A percentile compares a stretch with the other conserved stretches of the same genome.
These are phyloP conservation scores for Teunomyces aglyptinius DNA, from an alignment of 805 yeast genomes.

Conservation along the genomic window DNA sequence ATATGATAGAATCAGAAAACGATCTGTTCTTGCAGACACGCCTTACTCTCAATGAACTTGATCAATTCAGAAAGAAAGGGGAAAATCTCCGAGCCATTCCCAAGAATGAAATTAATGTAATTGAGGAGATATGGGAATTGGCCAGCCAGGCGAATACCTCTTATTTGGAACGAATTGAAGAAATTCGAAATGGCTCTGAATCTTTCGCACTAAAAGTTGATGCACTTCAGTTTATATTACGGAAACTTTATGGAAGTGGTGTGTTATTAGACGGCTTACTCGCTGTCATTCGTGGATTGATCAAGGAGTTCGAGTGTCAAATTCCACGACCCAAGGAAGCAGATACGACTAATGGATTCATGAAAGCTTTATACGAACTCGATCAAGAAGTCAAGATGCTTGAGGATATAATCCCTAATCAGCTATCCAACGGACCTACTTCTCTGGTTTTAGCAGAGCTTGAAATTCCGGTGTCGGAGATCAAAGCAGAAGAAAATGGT, in stretches of 20 bases:
- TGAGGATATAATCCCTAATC: slow-evolving; percentile 2
- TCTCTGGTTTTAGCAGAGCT: background rate
- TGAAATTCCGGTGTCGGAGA: background rate
- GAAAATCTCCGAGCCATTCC: slow-evolving; percentile 19
- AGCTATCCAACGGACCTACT: background rate
- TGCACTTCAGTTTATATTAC: slow-evolving; percentile 19
- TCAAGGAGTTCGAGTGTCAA: slow-evolving; percentile 10
- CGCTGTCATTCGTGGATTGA: slow-evolving; percentile 12
- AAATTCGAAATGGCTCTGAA: slow-evolving; percentile 10
- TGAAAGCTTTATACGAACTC: slow-evolving; percentile 1
- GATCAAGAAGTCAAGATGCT: slow-evolving; percentile 4
- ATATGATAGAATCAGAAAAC: slow-evolving; percentile 18
- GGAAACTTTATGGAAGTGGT: slow-evolving; percentile 33
- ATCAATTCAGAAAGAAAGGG: slow-evolving; percentile 12
- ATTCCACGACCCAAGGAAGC: background rate
- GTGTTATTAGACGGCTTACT: slow-evolving; percentile 22
- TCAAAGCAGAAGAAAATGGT: background rate
- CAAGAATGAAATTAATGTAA: slow-evolving; percentile 16
- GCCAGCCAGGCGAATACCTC: slow-evolving; percentile 8
- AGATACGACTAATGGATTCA: slow-evolving; percentile 1
- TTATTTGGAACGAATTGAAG: slow-evolving; percentile 10
- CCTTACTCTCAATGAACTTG: slow-evolving; percentile 13
- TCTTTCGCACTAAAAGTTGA: slow-evolving; percentile 17
- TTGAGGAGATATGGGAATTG: slow-evolving; percentile 17
- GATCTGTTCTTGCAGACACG: slow-evolving; percentile 16